phyloP scores from a whole-genome alignment of 177 flowering plant genomes.

The Vitis hybrid region DNA sequence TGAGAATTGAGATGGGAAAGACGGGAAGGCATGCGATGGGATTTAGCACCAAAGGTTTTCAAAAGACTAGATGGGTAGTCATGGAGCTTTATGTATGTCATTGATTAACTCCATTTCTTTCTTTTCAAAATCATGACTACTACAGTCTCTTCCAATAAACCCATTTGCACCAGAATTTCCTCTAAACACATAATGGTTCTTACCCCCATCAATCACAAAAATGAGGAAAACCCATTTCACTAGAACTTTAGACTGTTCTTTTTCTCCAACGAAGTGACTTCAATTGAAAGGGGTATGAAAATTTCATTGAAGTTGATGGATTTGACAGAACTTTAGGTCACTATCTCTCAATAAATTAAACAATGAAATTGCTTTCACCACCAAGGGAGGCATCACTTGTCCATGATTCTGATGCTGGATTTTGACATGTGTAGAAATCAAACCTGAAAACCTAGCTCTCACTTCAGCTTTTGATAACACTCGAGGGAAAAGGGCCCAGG shows the following conservation, averaged over 20 bases:
- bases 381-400: slow-evolving; percentile 6
- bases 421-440: slow-evolving; percentile 7
- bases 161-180: slow-evolving; percentile 14
- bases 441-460: too few relatives aligned
- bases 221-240: slow-evolving; percentile 4
- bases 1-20: background rate
- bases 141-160: slow-evolving; percentile 14
- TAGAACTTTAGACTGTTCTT: slow-evolving; percentile 20
- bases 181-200: slow-evolving; percentile 6
- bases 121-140: slow-evolving; percentile 15
- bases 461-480: background rate
- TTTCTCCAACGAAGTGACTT: slow-evolving; percentile 25
- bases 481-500: too few relatives aligned
- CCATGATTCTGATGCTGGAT: background rate
- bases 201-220: slow-evolving; percentile 11
- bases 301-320: slow-evolving; percentile 28
- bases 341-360: slow-evolving; percentile 8
- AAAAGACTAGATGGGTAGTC: slow-evolving; percentile 8
- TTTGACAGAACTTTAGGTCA: slow-evolving; percentile 31
- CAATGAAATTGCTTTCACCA: slow-evolving; percentile 6
- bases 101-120: slow-evolving; percentile 8
- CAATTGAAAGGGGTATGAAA: slow-evolving; percentile 8
- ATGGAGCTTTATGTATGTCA: slow-evolving; percentile 2
- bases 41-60: background rate
- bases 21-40: background rate